Evolutionary conservation across 306 rosid species (phyloP), one percentile per base, ranked within the genome.

Genomic region (Fagus crenata): DNA sequence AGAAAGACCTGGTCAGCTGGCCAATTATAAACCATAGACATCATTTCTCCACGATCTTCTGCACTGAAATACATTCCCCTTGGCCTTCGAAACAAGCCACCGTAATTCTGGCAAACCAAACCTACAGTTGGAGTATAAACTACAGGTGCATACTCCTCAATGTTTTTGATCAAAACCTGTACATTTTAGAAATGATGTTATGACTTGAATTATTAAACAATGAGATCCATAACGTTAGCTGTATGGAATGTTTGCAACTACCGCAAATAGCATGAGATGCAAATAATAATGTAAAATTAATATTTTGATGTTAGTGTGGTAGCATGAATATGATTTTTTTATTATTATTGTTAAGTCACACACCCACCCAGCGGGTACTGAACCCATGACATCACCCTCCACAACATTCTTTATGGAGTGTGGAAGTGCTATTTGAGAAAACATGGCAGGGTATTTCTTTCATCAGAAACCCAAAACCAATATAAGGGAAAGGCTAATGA

Each of bases 11-110:
- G 97, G 53, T 96, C 99, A 71, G 99, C 96, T 71, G 99, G 99
- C 99, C 99, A 96, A 76, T 96, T 96, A 84, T 96, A 96, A 81
- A 96, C 94, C 99, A 96, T 96, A 39, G 99, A 96, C 99, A 96
- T 96, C 99, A 96, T 96, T 91, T 96, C 99, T 78, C 99, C 99
- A 74, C 96, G 90, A 83, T 96, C 99, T 81, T 81, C 87, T 0
- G 97, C 97, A 85, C 99, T 96, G 84, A 96, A 96, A 84, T 92
- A 96, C 98, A 96, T 96, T 84, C 98, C 99, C 83, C 99, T 88
- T 32, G 99, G 99, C 84, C 99, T 92, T 87, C 99, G 90, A 82
- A 96, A 96, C 67, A 96, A 78, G 69, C 99, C 98, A 79, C 99
- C 86, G 79, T 91, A 96, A 84, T 96, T 92, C 83, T 96, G 99